phyloP scores from a whole-genome alignment of 2,329 filamentous ascomycete species.

The Stachybotrys chlorohalonatus region DNA sequence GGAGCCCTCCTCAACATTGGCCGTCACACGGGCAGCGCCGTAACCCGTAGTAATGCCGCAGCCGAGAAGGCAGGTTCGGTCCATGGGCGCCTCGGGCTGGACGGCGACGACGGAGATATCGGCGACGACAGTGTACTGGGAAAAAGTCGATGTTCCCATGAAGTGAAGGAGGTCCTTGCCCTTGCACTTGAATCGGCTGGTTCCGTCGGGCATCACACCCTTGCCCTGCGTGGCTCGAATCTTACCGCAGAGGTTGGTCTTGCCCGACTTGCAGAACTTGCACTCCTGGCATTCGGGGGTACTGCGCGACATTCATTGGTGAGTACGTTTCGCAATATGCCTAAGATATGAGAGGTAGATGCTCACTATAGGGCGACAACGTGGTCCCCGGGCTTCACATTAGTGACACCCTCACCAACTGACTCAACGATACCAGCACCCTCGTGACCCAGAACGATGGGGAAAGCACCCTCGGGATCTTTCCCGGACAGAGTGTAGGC shows the following conservation, averaged over 20 bases:
- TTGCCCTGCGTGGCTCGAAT: slow-evolving; percentile 94
- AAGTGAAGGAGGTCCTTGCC: slow-evolving; percentile 95
- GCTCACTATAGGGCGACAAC: slow-evolving; percentile 80
- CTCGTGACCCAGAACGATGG: slow-evolving; percentile 81
- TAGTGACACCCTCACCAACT: slow-evolving; percentile 88
- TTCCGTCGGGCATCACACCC: slow-evolving; percentile 96
- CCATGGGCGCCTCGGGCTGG: slow-evolving; percentile 83
- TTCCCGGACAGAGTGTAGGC: slow-evolving; percentile 94
- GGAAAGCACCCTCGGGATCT: slow-evolving; percentile 92
- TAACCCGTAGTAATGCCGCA: slow-evolving; percentile 99
- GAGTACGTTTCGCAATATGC: neutral
- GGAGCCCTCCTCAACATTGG: slow-evolving; percentile 81
- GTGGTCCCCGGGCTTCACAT: slow-evolving; percentile 87
- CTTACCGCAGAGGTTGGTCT: slow-evolving; percentile 98
- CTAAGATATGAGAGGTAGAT: neutral
- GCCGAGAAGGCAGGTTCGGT: slow-evolving; percentile 89
- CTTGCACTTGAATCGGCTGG: slow-evolving; percentile 86
- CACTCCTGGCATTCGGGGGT: slow-evolving; percentile 95
- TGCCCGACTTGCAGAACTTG: slow-evolving; percentile 99
- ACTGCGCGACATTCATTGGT: slow-evolving; percentile 34
- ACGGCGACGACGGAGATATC: slow-evolving; percentile 97
- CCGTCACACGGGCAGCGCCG: slow-evolving; percentile 88
- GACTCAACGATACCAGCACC: slow-evolving; percentile 89
- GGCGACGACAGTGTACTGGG: slow-evolving; percentile 96
- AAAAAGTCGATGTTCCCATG: slow-evolving; percentile 99